Evolutionary conservation across 331 rosid species (phyloP).

Genomic region (Pyracantha coccinea): DNA sequence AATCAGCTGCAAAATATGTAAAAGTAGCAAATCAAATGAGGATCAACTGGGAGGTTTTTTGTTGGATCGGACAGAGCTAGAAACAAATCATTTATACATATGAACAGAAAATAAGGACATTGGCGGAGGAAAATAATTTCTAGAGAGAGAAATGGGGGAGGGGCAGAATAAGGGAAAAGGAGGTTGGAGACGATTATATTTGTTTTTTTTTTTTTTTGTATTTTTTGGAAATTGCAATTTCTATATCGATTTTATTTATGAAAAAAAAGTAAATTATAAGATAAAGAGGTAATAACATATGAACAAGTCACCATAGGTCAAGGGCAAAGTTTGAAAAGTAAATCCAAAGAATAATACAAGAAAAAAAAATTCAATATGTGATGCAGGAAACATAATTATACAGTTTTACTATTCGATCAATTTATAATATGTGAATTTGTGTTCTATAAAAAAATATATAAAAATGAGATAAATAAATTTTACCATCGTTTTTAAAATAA

Average conservation of each 20-base stretch:
- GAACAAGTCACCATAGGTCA: slow-evolving; percentile 1
- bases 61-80: neutral
- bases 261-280: neutral
- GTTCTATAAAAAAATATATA: no score
- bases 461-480: no score
- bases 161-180: slow-evolving; percentile 8
- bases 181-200: slow-evolving; percentile 19
- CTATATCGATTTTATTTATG: no score
- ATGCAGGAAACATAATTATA: neutral
- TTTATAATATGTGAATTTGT: no score
- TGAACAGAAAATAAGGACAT: slow-evolving; percentile 23
- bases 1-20: neutral
- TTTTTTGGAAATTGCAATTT: neutral
- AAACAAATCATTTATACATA: neutral
- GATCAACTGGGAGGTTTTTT: neutral
- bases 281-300: neutral
- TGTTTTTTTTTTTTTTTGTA: neutral
- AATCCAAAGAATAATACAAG: neutral
- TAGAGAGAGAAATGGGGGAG: neutral
- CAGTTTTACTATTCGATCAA: rapidly evolving
- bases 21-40: neutral
- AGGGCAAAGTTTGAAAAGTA: neutral
- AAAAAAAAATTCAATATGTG: neutral
- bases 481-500: no score
- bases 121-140: slow-evolving; percentile 37